Conservation (phyloP, 257 asterid genomes). For the Solanum chaucha region DNA sequence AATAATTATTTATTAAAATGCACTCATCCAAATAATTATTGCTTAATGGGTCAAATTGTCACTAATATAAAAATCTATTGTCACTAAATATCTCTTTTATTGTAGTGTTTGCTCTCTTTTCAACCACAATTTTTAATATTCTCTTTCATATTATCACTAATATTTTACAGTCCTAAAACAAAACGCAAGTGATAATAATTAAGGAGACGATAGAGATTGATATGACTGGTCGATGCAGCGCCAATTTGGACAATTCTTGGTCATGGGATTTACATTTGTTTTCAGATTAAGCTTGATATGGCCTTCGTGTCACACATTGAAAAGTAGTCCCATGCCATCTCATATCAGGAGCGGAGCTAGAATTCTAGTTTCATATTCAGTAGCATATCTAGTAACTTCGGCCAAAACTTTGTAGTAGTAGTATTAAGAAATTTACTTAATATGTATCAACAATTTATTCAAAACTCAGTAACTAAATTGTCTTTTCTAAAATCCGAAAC, state of each 20-base stretch:
- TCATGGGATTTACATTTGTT: neutral
- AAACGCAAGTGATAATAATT: neutral
- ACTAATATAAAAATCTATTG: too few species aligned
- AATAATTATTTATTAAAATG: too few species aligned
- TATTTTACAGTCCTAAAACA: neutral
- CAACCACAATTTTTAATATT: neutral
- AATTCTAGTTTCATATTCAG: neutral
- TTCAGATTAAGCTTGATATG: neutral
- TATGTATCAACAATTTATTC: too few species aligned
- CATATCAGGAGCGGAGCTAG: neutral
- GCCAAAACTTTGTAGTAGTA: neutral
- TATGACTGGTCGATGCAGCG: neutral
- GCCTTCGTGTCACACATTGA: neutral
- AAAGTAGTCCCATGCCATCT: neutral
- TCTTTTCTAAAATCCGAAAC: neutral
- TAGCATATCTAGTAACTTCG: neutral
- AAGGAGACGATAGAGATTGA: neutral
- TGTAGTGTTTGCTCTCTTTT: too few species aligned
- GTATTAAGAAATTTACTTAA: too few species aligned
- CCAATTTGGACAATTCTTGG: neutral
- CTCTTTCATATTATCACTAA: neutral
- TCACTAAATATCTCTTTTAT: neutral
- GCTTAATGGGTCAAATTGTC: neutral
- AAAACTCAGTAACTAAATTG: neutral
- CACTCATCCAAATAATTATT: too few species aligned